Evolutionary conservation across 192 early-diverging fungal species (phyloP), one percentile per base, ranked within the genome.

Genomic region (Coemansia sp.): DNA sequence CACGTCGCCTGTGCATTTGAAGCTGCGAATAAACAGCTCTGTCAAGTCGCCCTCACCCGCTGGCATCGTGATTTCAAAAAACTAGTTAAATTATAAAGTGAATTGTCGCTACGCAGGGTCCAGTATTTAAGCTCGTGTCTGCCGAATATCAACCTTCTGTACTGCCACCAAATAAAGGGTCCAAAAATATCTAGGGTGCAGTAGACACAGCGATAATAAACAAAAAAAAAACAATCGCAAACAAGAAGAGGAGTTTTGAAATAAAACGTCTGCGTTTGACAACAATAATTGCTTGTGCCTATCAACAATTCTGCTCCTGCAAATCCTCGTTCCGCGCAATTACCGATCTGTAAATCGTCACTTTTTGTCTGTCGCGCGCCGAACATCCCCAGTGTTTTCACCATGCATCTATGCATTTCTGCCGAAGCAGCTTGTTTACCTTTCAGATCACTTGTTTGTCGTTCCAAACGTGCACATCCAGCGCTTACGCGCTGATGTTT

Each of bases 1-100:
- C 48, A 88, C 80, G 37, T 89, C 88, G 32, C 89, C 89, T 16
- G 73, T 85, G 71, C 80, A 82, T 71, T 82, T 76, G 64, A 68
- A 71, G 62, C 71, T 74, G 64, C 71, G 70, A 59, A 82, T 71
- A 39, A 68, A 82, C 64, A 82, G 68, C 78, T 81, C 78, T 1
- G 78, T 75, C 59, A 73, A 22, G 59, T 81, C 78, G 73, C 60
- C 64, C 5, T 81, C 78, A 9, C 66, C 60, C 3, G 66, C 62
- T 9, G 78, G 66, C 77, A 80, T 78, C 45, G 54, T 18, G 57
- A 62, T 10, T 56, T 45, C 8, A 32, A 41, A 63, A 18, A 53
- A 14, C 22, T 19, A 1, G 18, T 49, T 20, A 49, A 54, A 45
- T 39, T 29, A 23, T 3, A 32, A 32, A 9, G 32, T 32, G 8